Evolutionary conservation across 257 asterid genomes (phyloP), one percentile per base, ranked within the genome.

Genomic region (Oldenlandia corymbosa): DNA sequence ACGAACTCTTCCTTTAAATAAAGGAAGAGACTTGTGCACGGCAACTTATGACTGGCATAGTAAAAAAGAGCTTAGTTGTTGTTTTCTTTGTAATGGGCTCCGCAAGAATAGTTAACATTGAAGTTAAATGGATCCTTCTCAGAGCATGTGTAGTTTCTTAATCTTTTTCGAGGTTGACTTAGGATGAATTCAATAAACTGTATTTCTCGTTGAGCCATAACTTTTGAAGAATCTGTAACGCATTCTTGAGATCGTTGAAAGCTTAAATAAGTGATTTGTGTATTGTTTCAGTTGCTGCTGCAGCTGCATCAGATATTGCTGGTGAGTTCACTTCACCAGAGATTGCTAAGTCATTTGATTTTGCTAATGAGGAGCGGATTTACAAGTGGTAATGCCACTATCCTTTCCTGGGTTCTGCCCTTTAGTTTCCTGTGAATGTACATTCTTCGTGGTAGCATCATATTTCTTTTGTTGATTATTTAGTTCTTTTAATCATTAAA

Each of bases 331-430:
- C 94, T 63, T 89, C 97, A 14, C 95, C 96, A 1, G 94, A 84
- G 70, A 80, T 78, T 53, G 93, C 96, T 18, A 89, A 87, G 80
- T 65, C 88, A 3, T 92, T 92, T 69, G 96, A 92, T 79, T 92
- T 92, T 62, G 74, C 91, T 1, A 74, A 85, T 2, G 99, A 89
- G 75, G 99, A 89, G 72, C 85, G 94, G 58, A 92, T 92, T 66
- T 89, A 92, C 74, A 89, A 89, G 70, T 92, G 99, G 99, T 92
- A 78, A 68, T 60, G 60, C 43, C 23, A 21, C 28, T 41, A 5
- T 60, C 12, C 34, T 64, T 13, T 26, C 36, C 9, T 57, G 47
- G 20, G 20, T 13, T 47, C 23, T 28, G 16, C 62, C 58, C 17
- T 64, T 57, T 39, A 43, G 12, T 27, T 23, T 61, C 37, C 48